Evolutionary conservation across 805 yeast species (phyloP).

Genomic region (Metschnikowia drakensbergensis): DNA sequence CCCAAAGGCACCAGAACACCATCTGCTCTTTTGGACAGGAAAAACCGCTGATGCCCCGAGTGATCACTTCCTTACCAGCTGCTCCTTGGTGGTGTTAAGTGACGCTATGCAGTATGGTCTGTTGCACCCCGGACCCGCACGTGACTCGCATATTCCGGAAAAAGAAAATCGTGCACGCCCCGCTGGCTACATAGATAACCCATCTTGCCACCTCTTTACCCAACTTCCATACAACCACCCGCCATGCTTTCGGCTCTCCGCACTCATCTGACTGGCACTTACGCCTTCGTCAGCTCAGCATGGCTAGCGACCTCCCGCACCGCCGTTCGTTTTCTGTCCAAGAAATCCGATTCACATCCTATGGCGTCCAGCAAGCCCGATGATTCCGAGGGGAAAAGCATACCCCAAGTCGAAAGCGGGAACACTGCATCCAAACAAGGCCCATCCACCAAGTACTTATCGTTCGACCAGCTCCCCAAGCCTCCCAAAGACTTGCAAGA

Average conservation of each 20-base stretch:
- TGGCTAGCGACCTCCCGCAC: conserved; percentile 4
- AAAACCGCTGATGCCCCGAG: too few relatives aligned
- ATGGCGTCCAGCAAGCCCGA: conserved; percentile 2
- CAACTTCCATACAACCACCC: background rate
- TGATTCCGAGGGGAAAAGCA: conserved; percentile 5
- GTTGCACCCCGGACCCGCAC: background rate
- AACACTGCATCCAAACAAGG: background rate
- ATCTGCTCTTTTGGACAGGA: too few relatives aligned
- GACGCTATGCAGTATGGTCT: too few relatives aligned
- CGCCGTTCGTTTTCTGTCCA: conserved; percentile 14
- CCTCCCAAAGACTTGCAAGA: conserved; percentile 20
- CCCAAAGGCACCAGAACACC: too few relatives aligned
- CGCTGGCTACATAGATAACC: background rate
- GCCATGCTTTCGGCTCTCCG: conserved; percentile 4
- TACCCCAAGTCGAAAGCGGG: background rate
- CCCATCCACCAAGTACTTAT: conserved; percentile 19
- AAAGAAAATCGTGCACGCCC: conserved; percentile 5
- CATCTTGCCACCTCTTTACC: background rate
- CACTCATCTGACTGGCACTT: background rate
- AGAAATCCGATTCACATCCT: conserved; percentile 10
- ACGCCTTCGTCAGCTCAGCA: background rate
- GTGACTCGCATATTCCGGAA: conserved; percentile 3
- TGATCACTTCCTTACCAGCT: too few relatives aligned
- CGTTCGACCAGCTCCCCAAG: conserved; percentile 32
- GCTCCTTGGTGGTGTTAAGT: too few relatives aligned